Base-by-base conservation (phyloP, 176 grass and related monocot species). In the Oryza glaberrima region DNA sequence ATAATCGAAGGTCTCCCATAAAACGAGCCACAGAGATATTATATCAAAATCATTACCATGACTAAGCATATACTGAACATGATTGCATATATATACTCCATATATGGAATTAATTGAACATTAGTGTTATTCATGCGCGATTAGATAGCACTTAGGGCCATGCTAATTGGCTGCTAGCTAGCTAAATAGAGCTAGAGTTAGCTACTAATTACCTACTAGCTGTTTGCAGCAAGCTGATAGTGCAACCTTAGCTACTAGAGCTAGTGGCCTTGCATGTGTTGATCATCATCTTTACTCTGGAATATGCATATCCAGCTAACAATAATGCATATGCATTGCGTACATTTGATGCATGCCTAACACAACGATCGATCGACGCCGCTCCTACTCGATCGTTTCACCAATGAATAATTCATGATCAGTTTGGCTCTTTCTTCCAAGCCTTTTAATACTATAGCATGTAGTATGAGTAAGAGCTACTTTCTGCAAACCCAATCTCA, bases 211-310 rank as follows among this genome's bases (percentile, higher is more conserved):
- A 52, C 49, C 13, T 66, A 49, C 64, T 41, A 22, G 76, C 72
- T 48, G 72, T 87, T 76, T 64, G 85, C 73, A n/a, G 30, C 30
- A n/a, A 77, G 86, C 43, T 40, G 79, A 83, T 74, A 58, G 52
- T 49, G 67, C 86, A 38, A 77, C 73, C 86, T 65, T 58, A 58
- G 19, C 54, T 58, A 56, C 51, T 56, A 77, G 79, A 77, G 79
- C 4, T 19, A 82, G 79, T 76, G 72, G 79, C 36, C 85, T 75
- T 75, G 43, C 78, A 75, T 75, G 41, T 75, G 85, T 75, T 75
- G 35, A 65, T 15, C 13, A 47, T 47, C 9, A 14, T 26, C 38
- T 71, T 86, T 58, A 3, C 54, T 58, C 17, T 58, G 19, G 54
- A 17, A 9, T 64, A 6, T 36, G 35, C 35, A 40, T 63, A 40